Evolutionary conservation across 306 rosid genomes (phyloP), one percentile per base, ranked within the genome.

Genomic region (Senna siamea): DNA sequence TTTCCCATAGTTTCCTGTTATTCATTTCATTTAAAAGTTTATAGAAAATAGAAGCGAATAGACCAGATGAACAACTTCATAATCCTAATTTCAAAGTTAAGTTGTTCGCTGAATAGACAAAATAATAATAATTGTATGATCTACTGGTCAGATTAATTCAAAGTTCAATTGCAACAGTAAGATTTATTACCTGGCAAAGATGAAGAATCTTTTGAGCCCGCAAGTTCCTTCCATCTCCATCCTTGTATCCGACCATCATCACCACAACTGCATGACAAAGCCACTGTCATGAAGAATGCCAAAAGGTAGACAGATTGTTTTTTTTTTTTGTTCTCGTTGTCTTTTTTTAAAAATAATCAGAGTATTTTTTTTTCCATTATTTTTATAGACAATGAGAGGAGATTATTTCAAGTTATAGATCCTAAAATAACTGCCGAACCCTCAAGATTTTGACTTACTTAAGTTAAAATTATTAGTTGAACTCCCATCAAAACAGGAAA

Each of bases 211-310:
- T 72, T 78, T 28, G 84, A 63, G 62, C 67, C 76, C 18, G 75
- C 60, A 75, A 90, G 88, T 28, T 89, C 93, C 66, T 79, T 87
- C 97, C 97, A 91, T 70, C 80, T 89, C 98, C 97, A 93, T 76
- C 96, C 97, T 54, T 84, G 90, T 72, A 91, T 85, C 58, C 87
- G 87, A 26, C 97, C 98, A 74, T 94, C 98, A 69, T 93, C 98
- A 2, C 97, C 98, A n/a, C 98, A 91, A 66, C 97, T 91, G 79
- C 73, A 79, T 47, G 37, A 26, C 18, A 74, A 47, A 51, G 66
- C 59, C 57, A 69, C 40, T 23, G 40, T 68, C 67, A 69, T 65
- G 56, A 74, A 65, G 50, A 11, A 53, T 34, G 32, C 66, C 71
- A 59, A 71, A 47, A 65, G 62, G 40, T 71, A 76, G 41, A 40